These are phyloP conservation scores for Pleurotus ostreatus DNA, from an alignment of 768 basidiomycete species.

Conservation along the genomic window DNA sequence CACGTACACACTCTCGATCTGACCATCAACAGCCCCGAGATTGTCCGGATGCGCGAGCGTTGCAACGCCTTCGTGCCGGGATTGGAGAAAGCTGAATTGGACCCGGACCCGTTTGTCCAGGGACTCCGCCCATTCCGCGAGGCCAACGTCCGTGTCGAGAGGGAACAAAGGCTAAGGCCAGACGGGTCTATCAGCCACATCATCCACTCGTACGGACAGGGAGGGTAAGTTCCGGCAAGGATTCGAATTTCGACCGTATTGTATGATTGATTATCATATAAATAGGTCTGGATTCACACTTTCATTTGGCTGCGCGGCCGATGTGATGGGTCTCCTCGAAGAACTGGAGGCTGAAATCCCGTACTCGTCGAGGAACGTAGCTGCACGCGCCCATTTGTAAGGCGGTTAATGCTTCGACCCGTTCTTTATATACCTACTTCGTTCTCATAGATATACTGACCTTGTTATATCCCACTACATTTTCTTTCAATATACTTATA, in stretches of 20 bases:
- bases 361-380: not conserved
- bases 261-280: too few relatives aligned
- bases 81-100: slow-evolving; percentile 21
- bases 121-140: slow-evolving; percentile 24
- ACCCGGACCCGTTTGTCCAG: slow-evolving; percentile 22
- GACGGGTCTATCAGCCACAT: slow-evolving; percentile 16
- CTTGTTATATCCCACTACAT: too few relatives aligned
- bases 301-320: slow-evolving; percentile 21
- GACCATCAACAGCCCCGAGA: slow-evolving; percentile 22
- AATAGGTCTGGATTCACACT: slow-evolving; percentile 18
- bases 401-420: too few relatives aligned
- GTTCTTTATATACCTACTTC: not conserved
- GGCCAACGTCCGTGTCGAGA: slow-evolving; percentile 24
- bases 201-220: slow-evolving; percentile 23
- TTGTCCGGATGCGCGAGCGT: slow-evolving; percentile 24
- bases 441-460: too few relatives aligned
- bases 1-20: slow-evolving; percentile 20
- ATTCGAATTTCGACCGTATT: not conserved
- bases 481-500: too few relatives aligned
- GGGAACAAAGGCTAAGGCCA: slow-evolving; percentile 15
- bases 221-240: slow-evolving; percentile 11
- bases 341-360: slow-evolving; percentile 10
- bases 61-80: slow-evolving; percentile 24
- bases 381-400: slow-evolving; percentile 1
- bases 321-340: slow-evolving; percentile 14